phyloP scores from a whole-genome alignment of 1,139 yeast genomes.

The Petasospora rhodanensis region DNA sequence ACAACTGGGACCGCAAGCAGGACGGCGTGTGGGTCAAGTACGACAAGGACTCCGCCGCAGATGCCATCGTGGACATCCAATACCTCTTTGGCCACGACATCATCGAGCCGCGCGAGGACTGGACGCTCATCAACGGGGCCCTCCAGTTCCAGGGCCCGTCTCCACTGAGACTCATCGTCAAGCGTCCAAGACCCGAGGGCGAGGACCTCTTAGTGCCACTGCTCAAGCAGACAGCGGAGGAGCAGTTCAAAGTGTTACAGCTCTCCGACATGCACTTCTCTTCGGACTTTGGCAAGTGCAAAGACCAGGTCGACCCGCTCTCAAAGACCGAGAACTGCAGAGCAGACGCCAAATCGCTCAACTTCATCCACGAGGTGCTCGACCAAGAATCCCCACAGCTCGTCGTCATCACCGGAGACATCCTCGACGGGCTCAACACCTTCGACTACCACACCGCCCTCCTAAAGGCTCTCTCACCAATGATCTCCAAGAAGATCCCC shows the following conservation, averaged over 20 bases:
- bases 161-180: slow-evolving; percentile 12
- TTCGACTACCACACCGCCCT: slow-evolving; percentile 79
- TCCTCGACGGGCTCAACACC: slow-evolving; percentile 52
- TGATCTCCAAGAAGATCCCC: slow-evolving; percentile 63
- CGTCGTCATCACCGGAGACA: slow-evolving; percentile 83
- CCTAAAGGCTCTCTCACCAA: slow-evolving; percentile 71
- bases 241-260: slow-evolving; percentile 71
- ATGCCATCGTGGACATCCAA: slow-evolving; percentile 38
- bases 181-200: slow-evolving; percentile 1
- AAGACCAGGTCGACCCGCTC: slow-evolving; percentile 55
- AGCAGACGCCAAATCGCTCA: slow-evolving; percentile 69
- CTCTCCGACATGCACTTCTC: slow-evolving; percentile 84
- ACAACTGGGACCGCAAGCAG: slow-evolving; percentile 19
- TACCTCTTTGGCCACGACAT: slow-evolving; percentile 43
- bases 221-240: slow-evolving; percentile 33
- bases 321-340: slow-evolving; percentile 42
- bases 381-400: slow-evolving; percentile 75
- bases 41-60: slow-evolving; percentile 22
- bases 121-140: slow-evolving; percentile 28
- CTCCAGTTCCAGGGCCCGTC: slow-evolving; percentile 2
- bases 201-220: slow-evolving; percentile 4
- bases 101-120: slow-evolving; percentile 45
- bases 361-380: slow-evolving; percentile 57
- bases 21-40: slow-evolving; percentile 36
- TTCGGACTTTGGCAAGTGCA: slow-evolving; percentile 70